These are phyloP conservation scores for Globisporangium mamillatum DNA, from an alignment of 352 stramenopile genomes.

Conservation along the genomic window DNA sequence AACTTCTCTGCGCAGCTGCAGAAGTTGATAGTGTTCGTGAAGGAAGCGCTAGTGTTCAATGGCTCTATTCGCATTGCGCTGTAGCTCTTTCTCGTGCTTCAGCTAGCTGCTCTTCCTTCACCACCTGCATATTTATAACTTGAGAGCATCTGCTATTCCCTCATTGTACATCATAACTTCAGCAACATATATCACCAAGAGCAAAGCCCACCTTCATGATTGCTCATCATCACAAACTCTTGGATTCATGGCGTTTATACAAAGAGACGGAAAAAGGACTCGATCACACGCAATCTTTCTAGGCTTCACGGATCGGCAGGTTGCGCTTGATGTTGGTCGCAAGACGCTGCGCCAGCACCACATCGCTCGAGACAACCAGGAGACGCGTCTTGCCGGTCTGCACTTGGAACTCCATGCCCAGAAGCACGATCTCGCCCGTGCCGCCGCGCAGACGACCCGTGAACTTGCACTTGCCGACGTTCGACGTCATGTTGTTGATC, in stretches of 20 bases:
- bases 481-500: slow-evolving; percentile 64
- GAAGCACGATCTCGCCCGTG: slow-evolving; percentile 44
- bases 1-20: slow-evolving; percentile 36
- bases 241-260: slow-evolving; percentile 7
- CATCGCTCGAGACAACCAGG: slow-evolving; percentile 53
- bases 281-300: slow-evolving; percentile 3
- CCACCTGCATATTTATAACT: slow-evolving; percentile 11
- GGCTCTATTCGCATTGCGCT: slow-evolving; percentile 21
- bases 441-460: slow-evolving; percentile 52
- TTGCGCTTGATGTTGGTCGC: slow-evolving; percentile 49
- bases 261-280: neutral
- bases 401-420: slow-evolving; percentile 61
- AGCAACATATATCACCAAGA: neutral
- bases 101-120: neutral
- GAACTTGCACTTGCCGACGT: slow-evolving; percentile 70
- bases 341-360: slow-evolving; percentile 52
- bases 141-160: neutral
- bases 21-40: slow-evolving; percentile 26
- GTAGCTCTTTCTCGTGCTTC: neutral
- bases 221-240: neutral
- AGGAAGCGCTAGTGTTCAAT: slow-evolving; percentile 22
- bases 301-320: slow-evolving; percentile 33
- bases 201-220: neutral
- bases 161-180: neutral
- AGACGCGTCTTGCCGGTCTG: slow-evolving; percentile 62